phyloP scores from a whole-genome alignment of 176 grass and related monocot genomes.

The Thinopyrum elongatum region DNA sequence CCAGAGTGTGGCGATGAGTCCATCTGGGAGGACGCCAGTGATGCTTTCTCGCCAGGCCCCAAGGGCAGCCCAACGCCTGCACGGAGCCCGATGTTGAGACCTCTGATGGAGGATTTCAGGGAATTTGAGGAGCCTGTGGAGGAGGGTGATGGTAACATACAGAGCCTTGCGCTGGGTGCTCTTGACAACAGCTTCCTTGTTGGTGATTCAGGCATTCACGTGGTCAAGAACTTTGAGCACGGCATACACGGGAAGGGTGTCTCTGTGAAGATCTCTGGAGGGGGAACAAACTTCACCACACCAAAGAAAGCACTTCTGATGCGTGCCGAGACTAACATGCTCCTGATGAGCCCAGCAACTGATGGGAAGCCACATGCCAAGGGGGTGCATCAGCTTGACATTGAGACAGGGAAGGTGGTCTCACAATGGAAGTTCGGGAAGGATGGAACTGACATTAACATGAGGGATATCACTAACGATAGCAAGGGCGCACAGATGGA shows the following conservation, averaged over 20 bases:
- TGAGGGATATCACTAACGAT: slow-evolving; percentile 91
- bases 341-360: slow-evolving; percentile 92
- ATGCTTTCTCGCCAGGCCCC: slow-evolving; percentile 37
- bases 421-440: slow-evolving; percentile 92
- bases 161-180: slow-evolving; percentile 73
- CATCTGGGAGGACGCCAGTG: slow-evolving; percentile 80
- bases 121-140: slow-evolving; percentile 77
- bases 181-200: slow-evolving; percentile 83
- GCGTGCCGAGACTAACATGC: slow-evolving; percentile 90
- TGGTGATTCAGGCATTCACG: slow-evolving; percentile 56
- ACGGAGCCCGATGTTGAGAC: slow-evolving; percentile 26
- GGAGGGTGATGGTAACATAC: slow-evolving; percentile 59
- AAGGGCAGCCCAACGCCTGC: slow-evolving; percentile 26
- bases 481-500: slow-evolving; percentile 87
- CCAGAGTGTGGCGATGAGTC: slow-evolving; percentile 74
- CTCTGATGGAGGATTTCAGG: slow-evolving; percentile 72
- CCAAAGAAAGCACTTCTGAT: slow-evolving; percentile 92
- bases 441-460: slow-evolving; percentile 74
- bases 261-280: slow-evolving; percentile 64
- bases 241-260: slow-evolving; percentile 87
- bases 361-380: slow-evolving; percentile 75
- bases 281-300: slow-evolving; percentile 43
- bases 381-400: slow-evolving; percentile 80
- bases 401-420: slow-evolving; percentile 82
- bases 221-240: slow-evolving; percentile 76